Evolutionary conservation across 345 rosid species (phyloP).

Genomic region (Jatropha curcas): DNA sequence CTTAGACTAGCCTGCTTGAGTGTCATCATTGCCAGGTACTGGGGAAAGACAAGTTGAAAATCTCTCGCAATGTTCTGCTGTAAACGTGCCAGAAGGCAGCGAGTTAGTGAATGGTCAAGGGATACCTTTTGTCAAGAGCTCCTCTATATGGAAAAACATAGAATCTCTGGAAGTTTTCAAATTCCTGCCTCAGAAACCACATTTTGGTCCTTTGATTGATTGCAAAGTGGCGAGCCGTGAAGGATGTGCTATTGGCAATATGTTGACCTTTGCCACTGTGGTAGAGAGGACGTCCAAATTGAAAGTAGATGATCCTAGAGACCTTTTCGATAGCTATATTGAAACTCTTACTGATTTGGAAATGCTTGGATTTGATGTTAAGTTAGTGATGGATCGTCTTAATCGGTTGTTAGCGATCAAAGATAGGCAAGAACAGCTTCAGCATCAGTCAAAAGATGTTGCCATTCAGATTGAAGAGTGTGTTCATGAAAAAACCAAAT

Average conservation of each 20-base stretch:
- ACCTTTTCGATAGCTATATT: slow-evolving; percentile 14
- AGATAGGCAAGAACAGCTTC: slow-evolving; percentile 22
- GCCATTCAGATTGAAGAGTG: slow-evolving; percentile 13
- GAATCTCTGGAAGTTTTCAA: slow-evolving; percentile 36
- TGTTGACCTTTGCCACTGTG: slow-evolving; percentile 36
- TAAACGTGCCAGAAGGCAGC: neutral
- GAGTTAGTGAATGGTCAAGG: neutral
- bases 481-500: slow-evolving; percentile 5
- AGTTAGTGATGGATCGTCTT: slow-evolving; percentile 18
- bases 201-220: slow-evolving; percentile 34
- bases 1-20: neutral
- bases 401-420: slow-evolving; percentile 25
- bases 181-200: slow-evolving; percentile 37
- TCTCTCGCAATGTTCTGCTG: neutral
- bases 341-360: slow-evolving; percentile 30
- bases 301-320: slow-evolving; percentile 16
- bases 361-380: slow-evolving; percentile 35
- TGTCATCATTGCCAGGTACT: neutral
- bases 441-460: slow-evolving; percentile 11
- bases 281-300: slow-evolving; percentile 26
- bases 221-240: slow-evolving; percentile 27
- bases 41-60: neutral
- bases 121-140: slow-evolving; percentile 24
- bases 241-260: slow-evolving; percentile 39
- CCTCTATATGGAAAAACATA: slow-evolving; percentile 25